Evolutionary conservation across 2,329 filamentous ascomycete species (phyloP).

Genomic region (Neonectria coccinea): DNA sequence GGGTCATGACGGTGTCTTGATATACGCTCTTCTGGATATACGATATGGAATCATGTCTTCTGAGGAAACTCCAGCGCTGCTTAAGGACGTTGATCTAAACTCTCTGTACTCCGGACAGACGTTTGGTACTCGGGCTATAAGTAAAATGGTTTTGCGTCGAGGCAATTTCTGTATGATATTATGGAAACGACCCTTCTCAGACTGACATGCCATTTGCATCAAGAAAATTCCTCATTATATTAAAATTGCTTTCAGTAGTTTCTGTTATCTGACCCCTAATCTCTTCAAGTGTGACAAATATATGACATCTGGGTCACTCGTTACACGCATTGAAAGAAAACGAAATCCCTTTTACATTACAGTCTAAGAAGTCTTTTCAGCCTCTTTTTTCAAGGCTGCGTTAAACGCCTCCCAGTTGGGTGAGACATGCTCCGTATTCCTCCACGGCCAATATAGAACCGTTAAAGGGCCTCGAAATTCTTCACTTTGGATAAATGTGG

Average conservation of each 20-base stretch:
- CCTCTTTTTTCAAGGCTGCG: slow-evolving; percentile 27
- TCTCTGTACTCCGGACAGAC: too few relatives aligned
- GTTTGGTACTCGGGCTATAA: neutral
- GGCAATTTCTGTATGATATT: too few relatives aligned
- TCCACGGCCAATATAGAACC: slow-evolving; percentile 26
- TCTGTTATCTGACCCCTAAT: too few relatives aligned
- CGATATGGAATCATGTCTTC: neutral
- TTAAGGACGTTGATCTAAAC: neutral
- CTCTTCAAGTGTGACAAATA: neutral
- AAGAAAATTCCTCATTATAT: too few relatives aligned
- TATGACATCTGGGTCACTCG: neutral
- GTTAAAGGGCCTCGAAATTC: slow-evolving; percentile 23
- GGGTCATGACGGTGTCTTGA: neutral
- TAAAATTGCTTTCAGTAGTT: too few relatives aligned
- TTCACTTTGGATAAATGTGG: slow-evolving; percentile 32
- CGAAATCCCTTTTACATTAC: neutral
- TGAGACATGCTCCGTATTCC: slow-evolving; percentile 18
- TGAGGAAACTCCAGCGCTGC: neutral
- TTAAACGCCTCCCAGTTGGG: slow-evolving; percentile 32
- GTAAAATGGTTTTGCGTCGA: neutral
- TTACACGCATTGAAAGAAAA: neutral
- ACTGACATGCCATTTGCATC: too few relatives aligned
- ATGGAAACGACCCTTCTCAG: too few relatives aligned
- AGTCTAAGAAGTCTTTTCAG: slow-evolving; percentile 8
- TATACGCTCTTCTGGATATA: neutral